Conservation (phyloP, 768 basidiomycete genomes). For the Leccinum boreale region DNA sequence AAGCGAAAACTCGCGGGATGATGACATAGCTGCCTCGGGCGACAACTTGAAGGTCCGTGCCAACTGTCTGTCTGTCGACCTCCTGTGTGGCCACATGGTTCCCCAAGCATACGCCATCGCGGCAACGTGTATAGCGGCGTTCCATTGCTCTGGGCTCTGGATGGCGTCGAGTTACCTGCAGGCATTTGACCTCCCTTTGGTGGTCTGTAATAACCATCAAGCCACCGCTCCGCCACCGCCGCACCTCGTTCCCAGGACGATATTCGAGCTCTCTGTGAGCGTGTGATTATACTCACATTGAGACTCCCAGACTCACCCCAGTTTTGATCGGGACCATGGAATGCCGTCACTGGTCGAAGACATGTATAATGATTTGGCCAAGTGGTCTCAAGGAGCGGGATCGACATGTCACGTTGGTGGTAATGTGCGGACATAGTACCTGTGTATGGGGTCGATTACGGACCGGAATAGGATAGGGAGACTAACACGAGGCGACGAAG, state of each 20-base stretch:
- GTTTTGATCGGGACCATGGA: constrained; percentile 9
- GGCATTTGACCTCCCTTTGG: constrained; percentile 1
- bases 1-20: neutral
- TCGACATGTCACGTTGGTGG: constrained; percentile 21
- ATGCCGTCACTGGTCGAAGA: constrained; percentile 14
- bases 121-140: constrained; percentile 9
- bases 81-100: neutral
- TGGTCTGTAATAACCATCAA: constrained; percentile 14
- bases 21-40: neutral
- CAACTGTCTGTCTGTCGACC: neutral
- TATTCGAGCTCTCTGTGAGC: neutral
- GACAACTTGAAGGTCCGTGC: no score
- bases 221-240: constrained; percentile 16
- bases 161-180: constrained; percentile 15
- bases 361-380: neutral
- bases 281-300: constrained; percentile 3
- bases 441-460: constrained; percentile 13
- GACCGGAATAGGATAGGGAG: constrained; percentile 9
- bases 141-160: constrained; percentile 12
- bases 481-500: constrained; percentile 15
- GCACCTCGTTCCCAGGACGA: neutral
- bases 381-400: constrained; percentile 8
- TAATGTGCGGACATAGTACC: constrained; percentile 13
- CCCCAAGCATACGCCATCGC: constrained; percentile 4
- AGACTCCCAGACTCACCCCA: neutral